phyloP scores from a whole-genome alignment of 768 basidiomycete species.

The Chalciporus sphaerocephalus region DNA sequence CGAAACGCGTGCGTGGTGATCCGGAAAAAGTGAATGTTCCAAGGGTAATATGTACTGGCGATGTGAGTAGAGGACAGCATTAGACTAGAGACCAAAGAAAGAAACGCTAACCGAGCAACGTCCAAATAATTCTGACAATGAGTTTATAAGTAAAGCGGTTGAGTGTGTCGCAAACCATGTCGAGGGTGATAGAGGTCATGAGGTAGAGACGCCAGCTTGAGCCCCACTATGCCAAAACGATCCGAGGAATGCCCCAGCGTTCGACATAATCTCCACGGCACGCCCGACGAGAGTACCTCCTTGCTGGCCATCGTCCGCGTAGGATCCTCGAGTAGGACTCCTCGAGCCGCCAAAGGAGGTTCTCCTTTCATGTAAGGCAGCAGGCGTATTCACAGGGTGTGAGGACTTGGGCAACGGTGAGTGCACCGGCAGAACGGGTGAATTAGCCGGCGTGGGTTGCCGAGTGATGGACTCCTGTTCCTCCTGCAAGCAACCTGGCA shows the following conservation, averaged over 20 bases:
- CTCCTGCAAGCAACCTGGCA: constrained; percentile 23
- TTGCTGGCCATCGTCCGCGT: constrained; percentile 27
- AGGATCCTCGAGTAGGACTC: constrained; percentile 28
- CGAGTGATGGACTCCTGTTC: constrained; percentile 36
- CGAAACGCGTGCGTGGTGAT: constrained; percentile 9
- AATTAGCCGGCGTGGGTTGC: constrained; percentile 61
- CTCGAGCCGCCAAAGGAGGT: constrained; percentile 16
- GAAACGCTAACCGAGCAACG: constrained; percentile 17
- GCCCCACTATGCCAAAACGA: constrained; percentile 45
- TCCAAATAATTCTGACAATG: constrained; percentile 29
- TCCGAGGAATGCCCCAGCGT: constrained; percentile 74
- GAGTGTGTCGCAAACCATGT: not conserved
- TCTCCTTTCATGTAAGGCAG: constrained; percentile 15
- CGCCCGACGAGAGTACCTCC: constrained; percentile 48
- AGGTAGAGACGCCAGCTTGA: constrained; percentile 17
- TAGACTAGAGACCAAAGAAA: not conserved
- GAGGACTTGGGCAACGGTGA: constrained; percentile 18
- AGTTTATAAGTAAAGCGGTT: constrained; percentile 24
- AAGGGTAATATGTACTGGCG: constrained; percentile 25
- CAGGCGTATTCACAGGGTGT: not conserved
- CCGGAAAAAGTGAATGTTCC: constrained; percentile 20
- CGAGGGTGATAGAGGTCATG: constrained; percentile 9
- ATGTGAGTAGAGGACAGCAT: constrained; percentile 5
- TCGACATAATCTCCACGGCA: constrained; percentile 76
- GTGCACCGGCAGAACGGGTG: constrained; percentile 41